Evolutionary conservation across 164 flowering plant genomes (phyloP).

Genomic region (Taxillus chinensis): DNA sequence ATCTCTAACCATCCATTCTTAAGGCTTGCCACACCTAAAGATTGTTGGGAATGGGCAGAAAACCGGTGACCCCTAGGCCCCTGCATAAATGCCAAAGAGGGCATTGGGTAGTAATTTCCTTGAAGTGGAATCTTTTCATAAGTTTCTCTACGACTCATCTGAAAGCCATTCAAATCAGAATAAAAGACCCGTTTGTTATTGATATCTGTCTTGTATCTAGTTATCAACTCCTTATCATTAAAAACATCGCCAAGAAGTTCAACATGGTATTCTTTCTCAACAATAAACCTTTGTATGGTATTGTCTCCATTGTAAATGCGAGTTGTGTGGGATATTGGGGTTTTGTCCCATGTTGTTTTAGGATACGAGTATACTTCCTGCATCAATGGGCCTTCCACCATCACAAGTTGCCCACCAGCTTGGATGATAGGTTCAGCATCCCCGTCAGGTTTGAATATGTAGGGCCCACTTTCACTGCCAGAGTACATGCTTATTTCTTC

Average conservation of each 20-base stretch:
- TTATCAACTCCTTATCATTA: conserved; percentile 73
- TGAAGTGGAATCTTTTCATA: conserved; percentile 91
- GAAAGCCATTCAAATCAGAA: conserved; percentile 92
- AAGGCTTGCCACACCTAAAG: conserved; percentile 91
- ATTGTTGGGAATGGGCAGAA: conserved; percentile 83
- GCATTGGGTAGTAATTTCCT: conserved; percentile 98
- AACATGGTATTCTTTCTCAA: conserved; percentile 97
- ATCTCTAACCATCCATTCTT: conserved; percentile 88
- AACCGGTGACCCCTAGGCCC: conserved; percentile 63
- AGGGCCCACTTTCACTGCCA: conserved; percentile 88
- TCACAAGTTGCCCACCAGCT: conserved; percentile 48
- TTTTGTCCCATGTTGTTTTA: conserved; percentile 44
- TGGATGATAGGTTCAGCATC: conserved; percentile 59
- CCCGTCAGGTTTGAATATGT: conserved; percentile 82
- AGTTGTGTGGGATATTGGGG: conserved; percentile 86
- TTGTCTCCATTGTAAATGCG: conserved; percentile 56
- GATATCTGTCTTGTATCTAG: conserved; percentile 67
- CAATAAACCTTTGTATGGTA: conserved; percentile 49
- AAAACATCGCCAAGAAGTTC: conserved; percentile 68
- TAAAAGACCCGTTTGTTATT: conserved; percentile 64
- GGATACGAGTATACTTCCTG: conserved; percentile 79
- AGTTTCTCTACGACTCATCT: conserved; percentile 90
- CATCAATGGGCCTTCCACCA: conserved; percentile 68
- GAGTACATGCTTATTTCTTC: conserved; percentile 90
- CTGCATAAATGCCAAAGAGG: conserved; percentile 94